Base-by-base conservation (phyloP, 2,329 filamentous ascomycete genomes). In the Coleophoma crateriformis region DNA sequence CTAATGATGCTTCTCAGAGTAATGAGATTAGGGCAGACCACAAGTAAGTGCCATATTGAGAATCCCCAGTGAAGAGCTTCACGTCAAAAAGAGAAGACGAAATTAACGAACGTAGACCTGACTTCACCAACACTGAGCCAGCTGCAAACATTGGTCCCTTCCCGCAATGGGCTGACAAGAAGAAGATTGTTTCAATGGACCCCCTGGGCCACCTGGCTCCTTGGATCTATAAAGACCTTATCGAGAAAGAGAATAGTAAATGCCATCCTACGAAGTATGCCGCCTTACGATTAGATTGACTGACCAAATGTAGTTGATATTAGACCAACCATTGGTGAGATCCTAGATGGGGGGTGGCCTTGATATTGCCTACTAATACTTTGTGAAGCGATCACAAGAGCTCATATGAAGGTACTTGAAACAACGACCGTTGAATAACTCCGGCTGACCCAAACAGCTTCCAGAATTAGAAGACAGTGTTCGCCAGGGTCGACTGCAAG, bases 151-250 rank as follows among this genome's bases (percentile, higher is more conserved):
- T 97, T 64, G 90, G 90, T 0, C 90, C 89, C 7, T 95, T 95
- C 61, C 84, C 88, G 7, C 83, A 94, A 70, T 99, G 92, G 92
- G 81, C 79, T 22, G 88, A 95, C 64, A 81, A 80, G 62, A 90
- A 89, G 68, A 97, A 96, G 75, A 97, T 99, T 55, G 92, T 97
- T 13, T 89, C 92, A 15, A 96, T 99, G 90, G 94, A 97, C 65
- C 92, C 92, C 0, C 88, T 87, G 67, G 92, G 94, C 7, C 94
- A 97, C 71, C 73, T 96, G 52, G 81, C 86, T 8, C 88, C 89
- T 8, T 91, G 86, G 85, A 71, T 95, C 38, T 95, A 86, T 72
- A 87, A 87, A 56, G 83, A 92, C 54, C 77, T 81, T 42, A 90
- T 94, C 61, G 77, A 87, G 45, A 82, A 85, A 46, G 83, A 96